Evolutionary conservation across 164 flowering plant genomes (phyloP), one percentile per base, ranked within the genome.

Genomic region (Macadamia tetraphylla): DNA sequence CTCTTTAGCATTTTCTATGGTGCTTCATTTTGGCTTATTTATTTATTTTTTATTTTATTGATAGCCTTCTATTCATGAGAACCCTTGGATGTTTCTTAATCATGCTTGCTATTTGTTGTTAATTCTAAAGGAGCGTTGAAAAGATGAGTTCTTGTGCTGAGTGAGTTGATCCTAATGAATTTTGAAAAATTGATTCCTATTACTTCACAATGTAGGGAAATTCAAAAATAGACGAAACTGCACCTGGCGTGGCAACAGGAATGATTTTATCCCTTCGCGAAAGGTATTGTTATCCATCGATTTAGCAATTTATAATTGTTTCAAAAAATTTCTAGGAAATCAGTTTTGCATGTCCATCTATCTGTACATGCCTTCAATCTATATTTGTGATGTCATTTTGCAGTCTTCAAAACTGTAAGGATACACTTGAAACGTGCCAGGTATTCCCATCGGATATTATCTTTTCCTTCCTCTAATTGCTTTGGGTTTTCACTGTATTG

Each of bases 221-320:
- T 60, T 63, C 79, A 40, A 89, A 89, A 69, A 74, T 79, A 14
- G 96, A 91, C 77, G 99, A 86, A 80, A 84, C 90, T 69, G 90
- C 93, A 49, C 96, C 98, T 65, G 98, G 98, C 64, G 97, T 76
- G 6, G 89, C 97, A 57, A 94, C 98, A 2, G 92, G 91, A 72
- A 92, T 90, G 96, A 95, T 95, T 70, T 83, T 95, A 75, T 80
- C 91, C 60, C 97, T 95, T 61, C 97, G 97, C 64, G 97, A 88
- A 77, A 91, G 97, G 99, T 95, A 80, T 32, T 69, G 1, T 57
- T 17, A 43, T 23, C 48, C 58, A 11, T 70, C 6, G 51, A 48
- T 63, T 4, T 6, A 17, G 18, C 52, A 13, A 12, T 32, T 31
- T 30, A 17, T 6, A 3, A 6, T 35, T 15, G 0, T 35, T 18